phyloP scores from a whole-genome alignment of 805 yeast genomes.

The Brettanomyces naardenensis region DNA sequence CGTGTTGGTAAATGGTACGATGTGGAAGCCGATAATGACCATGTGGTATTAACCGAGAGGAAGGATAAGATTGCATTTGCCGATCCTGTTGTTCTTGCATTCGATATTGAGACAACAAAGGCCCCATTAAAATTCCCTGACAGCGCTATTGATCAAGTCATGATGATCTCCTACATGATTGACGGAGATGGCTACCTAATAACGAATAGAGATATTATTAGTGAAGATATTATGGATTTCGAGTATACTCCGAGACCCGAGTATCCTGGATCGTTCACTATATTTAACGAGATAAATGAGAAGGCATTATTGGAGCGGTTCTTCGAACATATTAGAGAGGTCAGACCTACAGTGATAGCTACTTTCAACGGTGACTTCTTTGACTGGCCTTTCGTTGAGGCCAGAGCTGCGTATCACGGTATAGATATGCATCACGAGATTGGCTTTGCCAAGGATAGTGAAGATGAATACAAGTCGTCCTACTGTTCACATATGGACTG shows the following conservation, averaged over 20 bases:
- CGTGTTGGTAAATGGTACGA: constrained; percentile 96
- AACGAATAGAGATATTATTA: constrained; percentile 88
- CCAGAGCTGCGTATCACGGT: constrained; percentile 77
- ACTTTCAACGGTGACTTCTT: constrained; percentile 98
- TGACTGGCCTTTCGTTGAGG: constrained; percentile 98
- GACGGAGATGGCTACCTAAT: constrained; percentile 95
- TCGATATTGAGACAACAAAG: constrained; percentile 96
- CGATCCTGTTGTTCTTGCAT: constrained; percentile 93
- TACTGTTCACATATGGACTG: constrained; percentile 97
- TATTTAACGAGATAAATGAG: constrained; percentile 87
- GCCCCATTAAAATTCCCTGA: constrained; percentile 96
- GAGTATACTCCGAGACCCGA: constrained; percentile 98
- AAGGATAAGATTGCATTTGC: constrained; percentile 84
- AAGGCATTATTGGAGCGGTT: constrained; percentile 64
- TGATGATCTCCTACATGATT: constrained; percentile 99
- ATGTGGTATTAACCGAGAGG: constrained; percentile 47
- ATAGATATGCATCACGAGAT: constrained; percentile 85
- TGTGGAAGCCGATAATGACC: constrained; percentile 57
- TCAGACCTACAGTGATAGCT: constrained; percentile 91
- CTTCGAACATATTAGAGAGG: constrained; percentile 86
- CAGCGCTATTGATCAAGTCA: constrained; percentile 78
- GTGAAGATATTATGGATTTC: constrained; percentile 92
- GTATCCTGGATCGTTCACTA: constrained; percentile 81
- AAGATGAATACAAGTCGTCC: constrained; percentile 87
- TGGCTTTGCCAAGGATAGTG: constrained; percentile 84